phyloP scores from a whole-genome alignment of 1,139 yeast species.

The Candida dubliniensis region DNA sequence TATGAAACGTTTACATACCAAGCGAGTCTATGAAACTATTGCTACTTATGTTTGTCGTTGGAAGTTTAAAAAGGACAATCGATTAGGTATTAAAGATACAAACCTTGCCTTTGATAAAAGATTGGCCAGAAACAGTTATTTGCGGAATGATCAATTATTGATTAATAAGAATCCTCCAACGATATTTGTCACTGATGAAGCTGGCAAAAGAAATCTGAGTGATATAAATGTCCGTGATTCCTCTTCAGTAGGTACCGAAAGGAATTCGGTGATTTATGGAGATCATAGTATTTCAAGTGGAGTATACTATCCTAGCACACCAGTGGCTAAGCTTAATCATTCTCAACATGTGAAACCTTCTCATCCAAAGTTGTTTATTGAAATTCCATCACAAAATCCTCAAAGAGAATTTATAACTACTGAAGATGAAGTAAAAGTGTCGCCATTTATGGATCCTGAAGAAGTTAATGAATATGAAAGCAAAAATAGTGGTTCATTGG shows the following conservation, averaged over 20 bases:
- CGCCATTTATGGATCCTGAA: conserved; percentile 7
- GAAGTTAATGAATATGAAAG: conserved; percentile 5
- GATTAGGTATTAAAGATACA: conserved; percentile 27
- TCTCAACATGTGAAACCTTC: conserved; percentile 3
- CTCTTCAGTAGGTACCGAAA: neutral
- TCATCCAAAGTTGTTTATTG: conserved; percentile 10
- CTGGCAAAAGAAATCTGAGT: neutral
- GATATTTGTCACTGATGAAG: conserved; percentile 12
- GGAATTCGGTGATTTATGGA: too few relatives aligned
- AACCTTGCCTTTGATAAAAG: conserved; percentile 30
- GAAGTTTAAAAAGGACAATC: conserved; percentile 43
- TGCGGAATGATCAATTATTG: conserved; percentile 21
- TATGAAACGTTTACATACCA: conserved; percentile 50
- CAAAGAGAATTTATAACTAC: neutral
- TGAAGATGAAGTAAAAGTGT: conserved; percentile 8
- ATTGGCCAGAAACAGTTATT: conserved; percentile 31
- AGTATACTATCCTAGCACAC: conserved; percentile 13
- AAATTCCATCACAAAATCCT: conserved; percentile 6
- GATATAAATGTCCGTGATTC: too few relatives aligned
- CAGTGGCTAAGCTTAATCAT: conserved; percentile 6
- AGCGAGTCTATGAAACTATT: conserved; percentile 54
- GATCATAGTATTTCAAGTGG: conserved; percentile 10
- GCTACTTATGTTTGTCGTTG: conserved; percentile 61
- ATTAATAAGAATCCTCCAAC: conserved; percentile 12
- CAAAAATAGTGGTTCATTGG: conserved; percentile 7